Evolutionary conservation across 495 filamentous ascomycete species (phyloP).

Genomic region (Stereocaulon alpinum): DNA sequence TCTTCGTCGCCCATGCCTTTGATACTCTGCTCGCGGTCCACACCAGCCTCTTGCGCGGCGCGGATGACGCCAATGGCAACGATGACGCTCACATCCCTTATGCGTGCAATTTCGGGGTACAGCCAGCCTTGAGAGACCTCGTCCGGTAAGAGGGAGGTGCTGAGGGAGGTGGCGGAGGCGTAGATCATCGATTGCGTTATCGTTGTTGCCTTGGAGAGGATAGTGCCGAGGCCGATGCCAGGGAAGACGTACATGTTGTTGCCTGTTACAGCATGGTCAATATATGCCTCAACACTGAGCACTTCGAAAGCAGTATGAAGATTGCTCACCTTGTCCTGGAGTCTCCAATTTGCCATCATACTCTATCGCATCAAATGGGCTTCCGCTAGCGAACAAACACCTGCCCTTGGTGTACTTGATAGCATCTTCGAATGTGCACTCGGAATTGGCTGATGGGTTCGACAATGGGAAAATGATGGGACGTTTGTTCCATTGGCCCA

Average conservation of each 20-base stretch:
- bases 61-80: constrained; percentile 92
- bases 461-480: constrained; percentile 91
- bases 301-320: not conserved
- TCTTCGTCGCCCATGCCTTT: constrained; percentile 64
- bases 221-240: constrained; percentile 88
- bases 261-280: constrained; percentile 20
- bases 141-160: constrained; percentile 63
- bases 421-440: constrained; percentile 92
- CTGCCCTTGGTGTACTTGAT: constrained; percentile 81
- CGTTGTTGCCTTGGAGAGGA: constrained; percentile 77
- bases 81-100: constrained; percentile 77
- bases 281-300: not conserved
- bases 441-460: constrained; percentile 90
- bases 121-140: constrained; percentile 75
- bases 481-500: constrained; percentile 68
- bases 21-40: constrained; percentile 67
- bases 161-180: constrained; percentile 68
- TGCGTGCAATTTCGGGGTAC: constrained; percentile 88
- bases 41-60: constrained; percentile 66
- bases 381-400: constrained; percentile 88
- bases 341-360: constrained; percentile 51
- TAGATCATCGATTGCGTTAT: constrained; percentile 94
- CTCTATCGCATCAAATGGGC: constrained; percentile 71
- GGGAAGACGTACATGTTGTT: constrained; percentile 97
- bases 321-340: constrained; percentile 64